Base-by-base conservation (phyloP, 2,329 filamentous ascomycete species). In the Gyromitra esculenta region DNA sequence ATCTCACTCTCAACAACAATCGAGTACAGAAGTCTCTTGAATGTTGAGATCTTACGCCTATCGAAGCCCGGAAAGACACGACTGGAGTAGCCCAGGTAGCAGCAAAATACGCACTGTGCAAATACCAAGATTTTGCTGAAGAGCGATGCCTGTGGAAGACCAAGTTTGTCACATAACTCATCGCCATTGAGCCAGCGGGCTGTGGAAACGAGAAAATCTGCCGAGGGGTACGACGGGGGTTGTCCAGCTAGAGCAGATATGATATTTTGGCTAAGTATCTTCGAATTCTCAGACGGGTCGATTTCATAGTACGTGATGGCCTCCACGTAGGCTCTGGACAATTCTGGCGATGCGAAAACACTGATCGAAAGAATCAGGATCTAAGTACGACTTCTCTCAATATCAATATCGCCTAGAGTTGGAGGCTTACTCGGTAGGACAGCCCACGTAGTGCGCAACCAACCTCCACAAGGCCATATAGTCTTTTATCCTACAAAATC, bases 401-500 rank as follows among this genome's bases (percentile, higher is more conserved):
- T 25, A 65, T 59, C 15, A 57, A 45, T 25, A 5, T 31, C 41
- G 3, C 5, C n/a, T 52, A n/a, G 39, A 35, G 35, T 3, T 15
- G n/a, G 39, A 63, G n/a, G 25, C 18, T 76, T 72, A 87, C 31
- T 86, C 86, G 0, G 88, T 88, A 0, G 91, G 92, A 5, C 89
- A 89, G 11, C 92, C 92, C 80, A 93, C 87, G 39, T 94, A 85
- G 81, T 92, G 87, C 0, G 88, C 91, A 11, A 94, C 88, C 78
- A 92, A 91, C 1, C 92, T 87, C 91, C 92, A 95, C 0, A 95
- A 84, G 0, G 91, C 91, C 57, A 92, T 85, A 81, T 92, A 94
- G 80, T 94, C 91, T 1, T 82, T 81, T 1, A 88, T 89, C 63
- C 74, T 77, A 18, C 25, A 45, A 25, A 13, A 21, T 41, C 48